Base-by-base conservation (phyloP, 768 basidiomycete genomes). In the Strobilomyces confusus region DNA sequence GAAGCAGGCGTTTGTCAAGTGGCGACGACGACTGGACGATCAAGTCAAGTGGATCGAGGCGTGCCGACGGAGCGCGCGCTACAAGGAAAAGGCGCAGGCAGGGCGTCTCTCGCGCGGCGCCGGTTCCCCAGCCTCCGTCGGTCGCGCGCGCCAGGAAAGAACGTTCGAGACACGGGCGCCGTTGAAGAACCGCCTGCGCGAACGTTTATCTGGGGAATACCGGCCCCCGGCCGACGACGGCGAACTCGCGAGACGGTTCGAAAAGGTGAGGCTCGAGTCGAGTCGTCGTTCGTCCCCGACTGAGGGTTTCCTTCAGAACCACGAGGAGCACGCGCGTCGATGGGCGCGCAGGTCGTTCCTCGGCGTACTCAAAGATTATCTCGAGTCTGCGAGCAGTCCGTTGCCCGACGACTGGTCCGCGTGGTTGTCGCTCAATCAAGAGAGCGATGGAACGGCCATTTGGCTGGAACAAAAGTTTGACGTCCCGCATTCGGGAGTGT, bases 381-480 rank as follows among this genome's bases (percentile, higher is more conserved):
- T 72, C 73, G 48, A 65, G 63, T 40, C 74, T 72, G 57, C 72
- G 14, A 49, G 61, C 33, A 40, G 48, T 55, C 30, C 67, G 63
- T 5, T 66, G 72, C 51, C 70, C 61, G 43, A 59, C 3, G 69
- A 79, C 8, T 89, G 86, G 84, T 74, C 77, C 23, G 67, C 82
- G 36, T 90, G 88, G 89, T 63, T 91, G n/a, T 87, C 88, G 3
- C 74, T 81, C 60, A 89, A 90, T 62, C 80, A 81, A 13, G 83
- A 83, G 52, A 82, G 76, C 58, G 87, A 89, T 60, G 81, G 80
- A 19, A 90, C 88, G 9, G 87, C 87, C 4, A 88, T 89, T 36
- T 91, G 89, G 89, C 60, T 90, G 38, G 83, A 89, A 61, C 76
- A 77, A 58, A 92, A 92, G 67, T 89, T 91, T 55, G 76, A 84